Percentiles rank a stretch among this genome's conserved stretches.
These are phyloP conservation scores for Hansenula lynferdii DNA, from an alignment of 1,139 yeast genomes.

Conservation along the genomic window DNA sequence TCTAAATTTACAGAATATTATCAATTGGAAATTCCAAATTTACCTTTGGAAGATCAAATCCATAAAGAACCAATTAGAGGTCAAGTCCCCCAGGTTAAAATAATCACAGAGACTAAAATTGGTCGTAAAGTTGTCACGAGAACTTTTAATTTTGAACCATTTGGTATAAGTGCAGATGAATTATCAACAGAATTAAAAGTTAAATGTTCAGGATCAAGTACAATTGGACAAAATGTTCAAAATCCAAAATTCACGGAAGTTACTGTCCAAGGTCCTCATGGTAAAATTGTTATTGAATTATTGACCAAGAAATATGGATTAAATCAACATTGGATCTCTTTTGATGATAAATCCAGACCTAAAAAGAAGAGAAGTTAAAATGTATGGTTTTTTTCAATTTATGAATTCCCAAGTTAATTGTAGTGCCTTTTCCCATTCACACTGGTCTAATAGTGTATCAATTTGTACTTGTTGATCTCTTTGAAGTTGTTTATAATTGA, in stretches of 20 bases:
- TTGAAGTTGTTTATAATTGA: not conserved
- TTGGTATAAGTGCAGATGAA: constrained; percentile 56
- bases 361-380: constrained; percentile 39
- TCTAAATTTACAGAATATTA: constrained; percentile 56
- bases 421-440: constrained; percentile 1
- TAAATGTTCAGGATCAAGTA: constrained; percentile 86
- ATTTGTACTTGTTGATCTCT: not conserved
- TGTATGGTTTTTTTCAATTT: too few species aligned
- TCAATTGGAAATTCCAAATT: constrained; percentile 46
- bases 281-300: constrained; percentile 50
- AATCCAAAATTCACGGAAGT: constrained; percentile 62
- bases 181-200: constrained; percentile 68
- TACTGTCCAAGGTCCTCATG: constrained; percentile 89
- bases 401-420: not conserved
- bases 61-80: constrained; percentile 50
- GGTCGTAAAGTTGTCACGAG: constrained; percentile 81
- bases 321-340: constrained; percentile 58
- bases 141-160: constrained; percentile 64
- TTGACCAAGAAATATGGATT: constrained; percentile 62
- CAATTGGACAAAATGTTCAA: constrained; percentile 53
- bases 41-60: constrained; percentile 28
- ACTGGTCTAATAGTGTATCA: not conserved
- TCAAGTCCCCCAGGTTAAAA: constrained; percentile 56
- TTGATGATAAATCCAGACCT: constrained; percentile 59
- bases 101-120: constrained; percentile 71